Evolutionary conservation across 345 rosid species (phyloP).

Genomic region (Acer saccharum): DNA sequence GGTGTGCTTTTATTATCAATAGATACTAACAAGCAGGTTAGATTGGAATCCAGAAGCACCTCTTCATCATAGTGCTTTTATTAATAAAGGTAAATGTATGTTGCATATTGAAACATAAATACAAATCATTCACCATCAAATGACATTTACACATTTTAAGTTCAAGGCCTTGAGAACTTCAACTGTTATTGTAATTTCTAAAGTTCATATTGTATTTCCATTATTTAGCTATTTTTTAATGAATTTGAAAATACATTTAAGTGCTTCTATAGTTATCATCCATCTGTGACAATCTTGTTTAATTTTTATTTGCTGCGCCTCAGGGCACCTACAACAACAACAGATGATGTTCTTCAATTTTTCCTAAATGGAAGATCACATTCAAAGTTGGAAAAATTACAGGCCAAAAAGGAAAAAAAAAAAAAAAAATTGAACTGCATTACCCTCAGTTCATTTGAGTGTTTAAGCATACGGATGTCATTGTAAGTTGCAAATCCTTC

Average conservation of each 20-base stretch:
- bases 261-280: not conserved
- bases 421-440: not conserved
- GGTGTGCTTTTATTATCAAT: not conserved
- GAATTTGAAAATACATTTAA: not conserved
- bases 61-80: not conserved
- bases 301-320: not conserved
- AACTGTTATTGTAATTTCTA: conserved; percentile 2
- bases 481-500: not conserved
- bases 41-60: not conserved
- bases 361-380: not conserved
- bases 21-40: not conserved
- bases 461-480: not conserved
- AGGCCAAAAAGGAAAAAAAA: not conserved
- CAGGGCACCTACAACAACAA: not conserved
- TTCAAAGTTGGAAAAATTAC: not conserved
- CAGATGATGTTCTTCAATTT: not conserved
- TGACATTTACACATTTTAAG: not conserved
- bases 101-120: not conserved
- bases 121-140: not conserved
- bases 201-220: not conserved
- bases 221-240: not conserved
- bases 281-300: not conserved
- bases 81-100: not conserved
- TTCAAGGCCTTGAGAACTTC: not conserved
- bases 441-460: not conserved